These are phyloP conservation scores for Agastache rugosa DNA, from an alignment of 257 asterid species.

Conservation along the genomic window DNA sequence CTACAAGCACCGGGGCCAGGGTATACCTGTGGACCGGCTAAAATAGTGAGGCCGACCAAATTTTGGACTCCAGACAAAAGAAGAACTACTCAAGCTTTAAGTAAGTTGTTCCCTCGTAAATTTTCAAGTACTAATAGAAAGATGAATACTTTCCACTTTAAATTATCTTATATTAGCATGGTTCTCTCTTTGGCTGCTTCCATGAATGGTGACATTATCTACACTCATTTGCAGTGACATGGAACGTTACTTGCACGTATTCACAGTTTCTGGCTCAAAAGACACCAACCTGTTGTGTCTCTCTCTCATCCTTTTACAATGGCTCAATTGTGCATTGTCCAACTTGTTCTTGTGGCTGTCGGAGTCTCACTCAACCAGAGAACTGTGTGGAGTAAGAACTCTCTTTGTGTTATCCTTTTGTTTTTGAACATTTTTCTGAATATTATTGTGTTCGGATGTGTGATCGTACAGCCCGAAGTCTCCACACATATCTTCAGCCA, in stretches of 20 bases:
- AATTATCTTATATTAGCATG: neutral
- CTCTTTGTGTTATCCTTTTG: neutral
- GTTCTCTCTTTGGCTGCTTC: neutral
- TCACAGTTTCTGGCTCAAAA: slow-evolving; percentile 57
- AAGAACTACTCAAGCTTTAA: slow-evolving; percentile 61
- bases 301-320: slow-evolving; percentile 57
- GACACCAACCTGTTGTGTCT: slow-evolving; percentile 58
- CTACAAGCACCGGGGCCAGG: slow-evolving; percentile 56
- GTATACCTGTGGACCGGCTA: slow-evolving; percentile 63
- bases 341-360: slow-evolving; percentile 59
- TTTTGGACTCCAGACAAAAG: slow-evolving; percentile 49
- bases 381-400: slow-evolving; percentile 49
- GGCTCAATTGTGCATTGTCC: slow-evolving; percentile 48
- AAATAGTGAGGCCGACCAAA: slow-evolving; percentile 43
- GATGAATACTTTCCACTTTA: neutral
- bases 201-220: neutral
- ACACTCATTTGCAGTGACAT: slow-evolving; percentile 51
- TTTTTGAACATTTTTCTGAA: neutral
- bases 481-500: neutral
- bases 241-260: slow-evolving; percentile 60
- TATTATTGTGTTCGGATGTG: neutral
- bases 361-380: slow-evolving; percentile 35
- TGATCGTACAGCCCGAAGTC: neutral
- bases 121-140: neutral
- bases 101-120: slow-evolving; percentile 41